Conservation (phyloP, 2,329 filamentous ascomycete species). For the Monosporascus sp. region DNA sequence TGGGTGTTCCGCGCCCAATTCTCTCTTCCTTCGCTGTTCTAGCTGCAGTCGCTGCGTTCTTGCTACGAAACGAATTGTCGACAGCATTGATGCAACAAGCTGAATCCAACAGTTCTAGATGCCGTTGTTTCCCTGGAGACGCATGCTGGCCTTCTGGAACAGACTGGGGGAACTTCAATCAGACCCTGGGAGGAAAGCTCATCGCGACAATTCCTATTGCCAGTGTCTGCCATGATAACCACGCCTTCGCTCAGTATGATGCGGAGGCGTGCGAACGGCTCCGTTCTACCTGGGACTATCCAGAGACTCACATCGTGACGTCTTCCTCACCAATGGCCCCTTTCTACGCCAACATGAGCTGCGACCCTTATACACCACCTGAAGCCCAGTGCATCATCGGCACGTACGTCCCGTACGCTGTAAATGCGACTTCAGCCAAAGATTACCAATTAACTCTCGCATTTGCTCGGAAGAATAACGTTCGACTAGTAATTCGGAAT, state of each 20-base stretch:
- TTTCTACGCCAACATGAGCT: conserved; percentile 35
- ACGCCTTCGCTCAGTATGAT: conserved; percentile 35
- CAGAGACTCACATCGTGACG: conserved; percentile 35
- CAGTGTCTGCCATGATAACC: conserved; percentile 40
- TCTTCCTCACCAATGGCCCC: conserved; percentile 31
- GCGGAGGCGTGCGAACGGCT: conserved; percentile 37
- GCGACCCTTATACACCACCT: conserved; percentile 34
- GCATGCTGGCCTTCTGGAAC: conserved; percentile 43
- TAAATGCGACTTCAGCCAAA: conserved; percentile 26
- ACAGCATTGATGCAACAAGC: no score
- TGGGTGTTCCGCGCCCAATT: no score
- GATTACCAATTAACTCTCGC: conserved; percentile 28
- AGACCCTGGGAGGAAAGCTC: conserved; percentile 44
- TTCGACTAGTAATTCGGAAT: conserved; percentile 40
- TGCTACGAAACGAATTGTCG: no score
- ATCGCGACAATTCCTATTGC: conserved; percentile 48
- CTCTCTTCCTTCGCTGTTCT: no score
- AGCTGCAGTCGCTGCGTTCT: no score
- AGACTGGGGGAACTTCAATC: conserved; percentile 46
- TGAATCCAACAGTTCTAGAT: conserved; percentile 13
- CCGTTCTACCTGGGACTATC: conserved; percentile 36
- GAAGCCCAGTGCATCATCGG: conserved; percentile 38
- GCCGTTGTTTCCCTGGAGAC: conserved; percentile 47
- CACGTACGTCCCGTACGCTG: conserved; percentile 38
- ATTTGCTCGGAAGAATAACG: conserved; percentile 31